phyloP scores from a whole-genome alignment of 2,329 filamentous ascomycete species.

The Zalaria sp. region DNA sequence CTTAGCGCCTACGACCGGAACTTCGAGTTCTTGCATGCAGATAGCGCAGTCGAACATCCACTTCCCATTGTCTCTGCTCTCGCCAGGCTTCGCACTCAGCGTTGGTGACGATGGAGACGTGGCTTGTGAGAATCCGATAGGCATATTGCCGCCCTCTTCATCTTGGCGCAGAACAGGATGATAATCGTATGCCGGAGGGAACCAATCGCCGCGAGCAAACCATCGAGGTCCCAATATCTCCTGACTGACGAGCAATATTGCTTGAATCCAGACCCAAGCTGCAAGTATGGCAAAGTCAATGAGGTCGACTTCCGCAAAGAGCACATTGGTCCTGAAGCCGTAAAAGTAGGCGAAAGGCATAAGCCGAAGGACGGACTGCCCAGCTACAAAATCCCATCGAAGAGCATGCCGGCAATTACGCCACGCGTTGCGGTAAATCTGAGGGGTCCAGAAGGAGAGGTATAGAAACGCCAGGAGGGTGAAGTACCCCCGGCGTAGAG shows the following conservation, averaged over 20 bases:
- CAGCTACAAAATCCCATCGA: conserved; percentile 80
- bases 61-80: conserved; percentile 39
- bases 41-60: conserved; percentile 81
- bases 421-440: conserved; percentile 79
- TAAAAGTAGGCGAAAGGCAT: conserved; percentile 81
- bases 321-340: conserved; percentile 59
- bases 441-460: conserved; percentile 82
- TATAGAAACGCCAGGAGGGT: conserved; percentile 58
- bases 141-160: conserved; percentile 60
- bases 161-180: conserved; percentile 80
- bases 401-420: conserved; percentile 85
- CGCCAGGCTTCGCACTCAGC: conserved; percentile 14
- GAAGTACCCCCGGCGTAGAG: conserved; percentile 39
- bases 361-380: conserved; percentile 66
- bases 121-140: conserved; percentile 48
- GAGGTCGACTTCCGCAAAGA: conserved; percentile 60
- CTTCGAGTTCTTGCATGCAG: conserved; percentile 81
- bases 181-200: conserved; percentile 74
- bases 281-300: conserved; percentile 49
- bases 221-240: conserved; percentile 80
- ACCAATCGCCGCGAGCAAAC: conserved; percentile 58
- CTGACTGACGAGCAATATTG: conserved; percentile 65
- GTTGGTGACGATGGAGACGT: background rate
- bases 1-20: conserved; percentile 56
- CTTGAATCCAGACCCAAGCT: conserved; percentile 79